Base-by-base conservation (phyloP, 768 basidiomycete genomes). In the Leccinellum rugosiceps region DNA sequence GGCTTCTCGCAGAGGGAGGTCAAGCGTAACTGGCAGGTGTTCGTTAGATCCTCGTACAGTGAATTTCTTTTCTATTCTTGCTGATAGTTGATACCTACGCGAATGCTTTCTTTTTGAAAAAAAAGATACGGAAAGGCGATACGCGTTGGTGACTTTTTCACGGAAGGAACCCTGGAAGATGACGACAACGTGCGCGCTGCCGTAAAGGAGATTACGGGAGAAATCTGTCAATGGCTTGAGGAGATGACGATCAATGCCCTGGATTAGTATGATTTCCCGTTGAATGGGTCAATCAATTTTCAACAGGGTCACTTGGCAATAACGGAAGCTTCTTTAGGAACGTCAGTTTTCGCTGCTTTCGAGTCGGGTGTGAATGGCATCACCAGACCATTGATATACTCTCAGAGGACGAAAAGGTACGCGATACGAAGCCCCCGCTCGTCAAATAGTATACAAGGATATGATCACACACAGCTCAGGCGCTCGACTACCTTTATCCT, bases 241-340 rank as follows among this genome's bases (percentile, higher is more conserved):
- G 74, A 74, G 47, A 71, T 85, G 69, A 86, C 85, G 0, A 78
- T 88, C 41, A 88, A 89, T 63, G 83, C 85, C 0, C 79, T 78
- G 4, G 84, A 89, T 64, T 88, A 88, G 87, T 86, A 75, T 49
- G 78, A 71, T 9, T 9, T 28, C 17, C 50, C 14, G 7, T 43
- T 11, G 47, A 21, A 21, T 31, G 51, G 58, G 41, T 30, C n/a
- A 11, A 41, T 43, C 54, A 31, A 64, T 48, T 51, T 63, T 25
- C 32, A 4, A 19, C 9, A 86, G 86, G 86, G 85, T 88, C 54
- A 82, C 84, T 0, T 66, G n/a, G 85, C 3, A 80, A 81, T 63
- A 2, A 68, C 80, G 43, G 79, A 82, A 53, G 74, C 90, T 19
- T 68, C 87, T 0, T 87, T 23, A 81, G 80, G 84, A 68, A 79